Conservation (phyloP, 768 basidiomycete species). For the Russula sp. region DNA sequence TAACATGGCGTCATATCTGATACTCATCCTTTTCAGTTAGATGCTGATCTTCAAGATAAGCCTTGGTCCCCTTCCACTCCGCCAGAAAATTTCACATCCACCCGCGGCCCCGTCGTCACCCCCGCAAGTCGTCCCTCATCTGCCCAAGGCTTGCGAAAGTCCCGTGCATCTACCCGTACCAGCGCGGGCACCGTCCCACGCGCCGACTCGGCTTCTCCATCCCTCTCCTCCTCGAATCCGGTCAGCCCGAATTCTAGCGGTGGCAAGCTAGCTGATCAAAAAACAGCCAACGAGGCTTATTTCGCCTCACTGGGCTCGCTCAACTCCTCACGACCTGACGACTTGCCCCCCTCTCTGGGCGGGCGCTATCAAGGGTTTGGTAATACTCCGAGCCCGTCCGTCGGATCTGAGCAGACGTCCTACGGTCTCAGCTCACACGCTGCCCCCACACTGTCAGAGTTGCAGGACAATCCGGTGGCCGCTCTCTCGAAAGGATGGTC, state of each 20-base stretch:
- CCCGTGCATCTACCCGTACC: slow-evolving; percentile 61
- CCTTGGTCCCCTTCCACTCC: slow-evolving; percentile 75
- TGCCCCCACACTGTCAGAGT: slow-evolving; percentile 69
- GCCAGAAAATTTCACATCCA: slow-evolving; percentile 38
- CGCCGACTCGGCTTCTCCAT: slow-evolving; percentile 49
- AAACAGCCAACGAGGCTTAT: slow-evolving; percentile 77
- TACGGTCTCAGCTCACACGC: slow-evolving; percentile 69
- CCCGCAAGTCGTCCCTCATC: slow-evolving; percentile 56
- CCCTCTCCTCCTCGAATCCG: slow-evolving; percentile 38
- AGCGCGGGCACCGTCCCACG: slow-evolving; percentile 40
- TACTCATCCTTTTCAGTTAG: slow-evolving; percentile 46
- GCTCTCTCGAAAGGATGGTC: slow-evolving; percentile 95
- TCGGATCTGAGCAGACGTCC: slow-evolving; percentile 52
- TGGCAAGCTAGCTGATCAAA: slow-evolving; percentile 44
- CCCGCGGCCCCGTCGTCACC: slow-evolving; percentile 31
- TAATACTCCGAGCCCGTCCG: slow-evolving; percentile 60
- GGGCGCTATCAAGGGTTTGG: slow-evolving; percentile 93
- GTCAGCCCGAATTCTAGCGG: slow-evolving; percentile 35
- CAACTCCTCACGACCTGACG: slow-evolving; percentile 70
- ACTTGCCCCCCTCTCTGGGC: slow-evolving; percentile 89
- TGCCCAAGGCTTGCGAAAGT: slow-evolving; percentile 81
- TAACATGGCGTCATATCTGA: slow-evolving; percentile 1
- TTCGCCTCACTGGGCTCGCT: slow-evolving; percentile 75
- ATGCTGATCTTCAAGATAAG: slow-evolving; percentile 64
- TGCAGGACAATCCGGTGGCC: slow-evolving; percentile 79